phyloP scores from a whole-genome alignment of 768 basidiomycete genomes.

The Naganishia kalamii region DNA sequence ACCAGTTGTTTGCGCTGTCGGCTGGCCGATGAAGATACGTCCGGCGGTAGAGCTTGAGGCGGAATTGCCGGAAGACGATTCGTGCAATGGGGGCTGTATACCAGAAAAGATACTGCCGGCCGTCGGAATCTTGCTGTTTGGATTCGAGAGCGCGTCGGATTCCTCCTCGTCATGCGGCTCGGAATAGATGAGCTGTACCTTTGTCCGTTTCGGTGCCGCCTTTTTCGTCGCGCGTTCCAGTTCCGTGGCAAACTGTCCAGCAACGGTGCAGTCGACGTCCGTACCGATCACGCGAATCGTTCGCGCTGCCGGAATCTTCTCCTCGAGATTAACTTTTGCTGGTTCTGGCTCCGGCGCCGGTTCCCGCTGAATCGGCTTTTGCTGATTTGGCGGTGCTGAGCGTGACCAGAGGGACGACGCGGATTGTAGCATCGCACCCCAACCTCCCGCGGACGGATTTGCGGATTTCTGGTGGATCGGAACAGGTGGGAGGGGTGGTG shows the following conservation, averaged over 20 bases:
- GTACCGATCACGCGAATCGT: slow-evolving; percentile 44
- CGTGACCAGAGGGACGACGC: slow-evolving; percentile 35
- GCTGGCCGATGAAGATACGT: slow-evolving; percentile 84
- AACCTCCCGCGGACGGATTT: slow-evolving; percentile 28
- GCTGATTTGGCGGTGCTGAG: slow-evolving; percentile 1
- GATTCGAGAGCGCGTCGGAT: slow-evolving; percentile 49
- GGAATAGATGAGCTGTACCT: slow-evolving; percentile 72
- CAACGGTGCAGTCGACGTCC: slow-evolving; percentile 44
- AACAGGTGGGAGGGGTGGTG: slow-evolving; percentile 38
- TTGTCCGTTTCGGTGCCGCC: slow-evolving; percentile 68
- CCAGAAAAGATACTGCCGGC: slow-evolving; percentile 77
- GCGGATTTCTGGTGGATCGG: slow-evolving; percentile 24
- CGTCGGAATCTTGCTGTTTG: slow-evolving; percentile 67
- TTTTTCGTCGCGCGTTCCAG: slow-evolving; percentile 90
- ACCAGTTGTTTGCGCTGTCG: slow-evolving; percentile 88
- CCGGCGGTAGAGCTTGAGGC: slow-evolving; percentile 58
- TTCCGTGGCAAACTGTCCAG: slow-evolving; percentile 51
- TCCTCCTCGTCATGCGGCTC: slow-evolving; percentile 35
- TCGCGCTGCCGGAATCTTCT: slow-evolving; percentile 37
- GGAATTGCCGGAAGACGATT: background rate
- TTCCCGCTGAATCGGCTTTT: slow-evolving; percentile 21
- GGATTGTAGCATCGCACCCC: slow-evolving; percentile 39
- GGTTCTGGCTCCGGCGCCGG: slow-evolving; percentile 28
- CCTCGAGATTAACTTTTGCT: slow-evolving; percentile 40
- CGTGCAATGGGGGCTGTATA: slow-evolving; percentile 54